Percentiles rank a stretch among this genome's conserved stretches.
Evolutionary conservation across 805 yeast genomes (phyloP).

Genomic region (Martiniozyma abietophila): DNA sequence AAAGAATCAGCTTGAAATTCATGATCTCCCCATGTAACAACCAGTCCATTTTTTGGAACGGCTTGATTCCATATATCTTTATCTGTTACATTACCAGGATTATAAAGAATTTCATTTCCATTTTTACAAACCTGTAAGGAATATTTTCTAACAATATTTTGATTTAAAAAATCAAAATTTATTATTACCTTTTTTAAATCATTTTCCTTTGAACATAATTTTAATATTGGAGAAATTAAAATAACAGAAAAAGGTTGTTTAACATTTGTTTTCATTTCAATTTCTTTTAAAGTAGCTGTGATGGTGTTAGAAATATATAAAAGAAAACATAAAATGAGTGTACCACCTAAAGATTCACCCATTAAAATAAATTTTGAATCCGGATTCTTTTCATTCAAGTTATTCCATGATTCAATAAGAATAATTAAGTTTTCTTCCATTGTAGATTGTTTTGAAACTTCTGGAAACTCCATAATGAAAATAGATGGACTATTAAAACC

Average conservation of each 20-base stretch:
- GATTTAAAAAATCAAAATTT: constrained; percentile 10
- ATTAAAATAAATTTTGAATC: constrained; percentile 25
- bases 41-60: constrained; percentile 33
- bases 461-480: constrained; percentile 28
- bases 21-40: constrained; percentile 34
- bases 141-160: constrained; percentile 13
- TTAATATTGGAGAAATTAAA: constrained; percentile 23
- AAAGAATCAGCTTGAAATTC: constrained; percentile 34
- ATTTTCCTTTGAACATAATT: constrained; percentile 3
- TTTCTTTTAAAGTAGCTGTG: too few relatives aligned
- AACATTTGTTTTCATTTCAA: not conserved
- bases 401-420: constrained; percentile 2
- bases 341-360: constrained; percentile 45
- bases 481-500: constrained; percentile 42
- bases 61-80: constrained; percentile 31
- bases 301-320: constrained; percentile 14
- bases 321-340: constrained; percentile 29
- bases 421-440: constrained; percentile 5
- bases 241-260: constrained; percentile 18
- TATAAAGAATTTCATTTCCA: not conserved
- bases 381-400: constrained; percentile 12
- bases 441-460: constrained; percentile 8
- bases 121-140: constrained; percentile 8
- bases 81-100: constrained; percentile 23
- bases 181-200: too few relatives aligned